phyloP scores from a whole-genome alignment of 352 stramenopile species.

The Phytophthora melonis region DNA sequence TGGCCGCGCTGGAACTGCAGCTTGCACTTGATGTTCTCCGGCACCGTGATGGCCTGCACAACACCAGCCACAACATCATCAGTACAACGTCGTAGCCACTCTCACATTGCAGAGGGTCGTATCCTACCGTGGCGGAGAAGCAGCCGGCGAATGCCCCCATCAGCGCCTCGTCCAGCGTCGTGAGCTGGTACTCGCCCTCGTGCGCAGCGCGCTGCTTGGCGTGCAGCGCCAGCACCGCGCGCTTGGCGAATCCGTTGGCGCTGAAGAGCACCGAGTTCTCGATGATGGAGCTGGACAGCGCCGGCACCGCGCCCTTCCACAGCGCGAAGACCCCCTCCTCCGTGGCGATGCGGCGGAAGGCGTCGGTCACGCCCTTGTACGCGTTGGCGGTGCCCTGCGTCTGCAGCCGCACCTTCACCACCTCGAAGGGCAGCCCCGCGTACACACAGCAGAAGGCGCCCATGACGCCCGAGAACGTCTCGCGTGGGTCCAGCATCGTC shows the following conservation, averaged over 20 bases:
- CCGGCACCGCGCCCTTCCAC: slow-evolving; percentile 90
- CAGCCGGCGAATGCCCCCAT: slow-evolving; percentile 84
- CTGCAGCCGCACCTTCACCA: slow-evolving; percentile 89
- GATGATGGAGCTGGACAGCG: slow-evolving; percentile 88
- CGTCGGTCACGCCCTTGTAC: slow-evolving; percentile 74
- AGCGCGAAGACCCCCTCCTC: slow-evolving; percentile 79
- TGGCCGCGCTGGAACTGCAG: slow-evolving; percentile 81
- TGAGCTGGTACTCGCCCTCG: slow-evolving; percentile 66
- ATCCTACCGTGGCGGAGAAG: slow-evolving; percentile 86
- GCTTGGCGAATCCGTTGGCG: slow-evolving; percentile 83
- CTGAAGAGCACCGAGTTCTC: slow-evolving; percentile 93
- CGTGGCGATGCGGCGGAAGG: slow-evolving; percentile 73
- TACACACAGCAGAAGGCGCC: slow-evolving; percentile 89
- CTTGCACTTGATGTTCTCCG: slow-evolving; percentile 90
- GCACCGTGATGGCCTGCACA: slow-evolving; percentile 79
- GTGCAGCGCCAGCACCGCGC: slow-evolving; percentile 68
- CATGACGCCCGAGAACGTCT: slow-evolving; percentile 79
- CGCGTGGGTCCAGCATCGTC: slow-evolving; percentile 75
- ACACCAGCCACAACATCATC: neutral
- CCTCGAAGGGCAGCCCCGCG: slow-evolving; percentile 88
- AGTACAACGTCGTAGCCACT: neutral
- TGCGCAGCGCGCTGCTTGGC: slow-evolving; percentile 52
- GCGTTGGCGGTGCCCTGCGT: slow-evolving; percentile 69
- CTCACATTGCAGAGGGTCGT: neutral
- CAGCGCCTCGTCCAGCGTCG: slow-evolving; percentile 83